A percentile compares a stretch with the other conserved stretches of the same genome.
These are phyloP conservation scores for Dunaliella primolecta DNA, from an alignment of 139 green algal species.

Conservation along the genomic window DNA sequence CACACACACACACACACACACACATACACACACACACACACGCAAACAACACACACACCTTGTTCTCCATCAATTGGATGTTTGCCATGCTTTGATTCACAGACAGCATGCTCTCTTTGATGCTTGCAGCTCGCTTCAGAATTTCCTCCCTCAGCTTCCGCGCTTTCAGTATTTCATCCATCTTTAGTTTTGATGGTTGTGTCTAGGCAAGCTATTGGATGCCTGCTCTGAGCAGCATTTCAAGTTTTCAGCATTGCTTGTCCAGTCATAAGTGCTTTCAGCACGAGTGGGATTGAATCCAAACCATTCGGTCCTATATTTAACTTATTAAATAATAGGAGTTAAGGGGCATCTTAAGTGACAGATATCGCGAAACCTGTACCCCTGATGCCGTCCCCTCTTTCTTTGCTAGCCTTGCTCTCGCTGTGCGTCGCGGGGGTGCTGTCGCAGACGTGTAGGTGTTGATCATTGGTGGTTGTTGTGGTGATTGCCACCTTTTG, in stretches of 20 bases:
- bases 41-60: not conserved
- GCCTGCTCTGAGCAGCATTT: too few relatives aligned
- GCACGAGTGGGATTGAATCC: too few relatives aligned
- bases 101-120: conserved; percentile 18
- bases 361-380: too few relatives aligned
- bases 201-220: too few relatives aligned
- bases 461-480: too few relatives aligned
- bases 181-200: too few relatives aligned
- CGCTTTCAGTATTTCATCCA: conserved; percentile 25
- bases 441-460: not conserved
- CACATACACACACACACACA: not conserved
- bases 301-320: too few relatives aligned
- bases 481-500: too few relatives aligned
- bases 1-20: not conserved
- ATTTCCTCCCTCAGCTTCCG: conserved; percentile 27
- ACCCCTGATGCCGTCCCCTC: not conserved
- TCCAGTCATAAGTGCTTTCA: too few relatives aligned
- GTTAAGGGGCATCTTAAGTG: too few relatives aligned
- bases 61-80: conserved; percentile 26
- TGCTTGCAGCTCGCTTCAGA: conserved; percentile 18
- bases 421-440: not conserved
- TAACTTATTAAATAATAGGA: too few relatives aligned
- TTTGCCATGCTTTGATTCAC: conserved; percentile 30
- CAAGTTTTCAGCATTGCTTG: too few relatives aligned
- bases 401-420: not conserved